Evolutionary conservation across 192 early-diverging fungal genomes (phyloP).

Genomic region (Mortierella alpina): DNA sequence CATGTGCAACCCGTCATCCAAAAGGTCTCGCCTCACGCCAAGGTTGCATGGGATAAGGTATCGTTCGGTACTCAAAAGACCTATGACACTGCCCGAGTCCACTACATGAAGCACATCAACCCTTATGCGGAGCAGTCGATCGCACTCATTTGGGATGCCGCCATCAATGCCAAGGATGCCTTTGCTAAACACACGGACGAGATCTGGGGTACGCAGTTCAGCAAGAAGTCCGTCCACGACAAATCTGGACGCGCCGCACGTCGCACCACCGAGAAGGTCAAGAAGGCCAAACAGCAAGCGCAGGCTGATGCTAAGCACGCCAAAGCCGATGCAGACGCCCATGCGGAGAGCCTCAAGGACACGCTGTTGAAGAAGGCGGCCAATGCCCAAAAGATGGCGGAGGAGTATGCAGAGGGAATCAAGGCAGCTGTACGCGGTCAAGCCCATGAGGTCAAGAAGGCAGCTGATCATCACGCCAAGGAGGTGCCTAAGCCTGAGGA

Average conservation of each 20-base stretch:
- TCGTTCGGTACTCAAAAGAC: not conserved
- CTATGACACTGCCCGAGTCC: conserved; percentile 7
- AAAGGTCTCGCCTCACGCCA: conserved; percentile 39
- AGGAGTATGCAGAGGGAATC: conserved; percentile 5
- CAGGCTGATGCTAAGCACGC: not conserved
- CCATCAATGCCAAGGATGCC: conserved; percentile 13
- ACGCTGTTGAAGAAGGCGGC: conserved; percentile 25
- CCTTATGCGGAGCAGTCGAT: conserved; percentile 26
- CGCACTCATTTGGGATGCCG: conserved; percentile 15
- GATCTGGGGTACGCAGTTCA: conserved; percentile 38
- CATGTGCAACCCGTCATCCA: conserved; percentile 40
- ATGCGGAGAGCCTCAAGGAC: conserved; percentile 19
- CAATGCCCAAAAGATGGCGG: conserved; percentile 1
- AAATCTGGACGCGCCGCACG: conserved; percentile 8
- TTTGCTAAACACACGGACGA: conserved; percentile 36
- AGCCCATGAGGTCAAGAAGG: conserved; percentile 11
- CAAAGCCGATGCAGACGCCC: not conserved
- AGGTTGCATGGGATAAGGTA: conserved; percentile 33
- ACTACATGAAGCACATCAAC: conserved; percentile 38
- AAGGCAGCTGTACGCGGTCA: conserved; percentile 7
- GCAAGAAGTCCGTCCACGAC: conserved; percentile 20
- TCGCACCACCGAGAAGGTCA: not conserved
- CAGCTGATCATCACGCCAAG: not conserved
- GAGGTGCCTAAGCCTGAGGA: not conserved
- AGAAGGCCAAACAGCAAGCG: not conserved